Percentiles rank a stretch among this genome's conserved stretches.
These are phyloP conservation scores for Geranium brycei DNA, from an alignment of 345 rosid genomes.

Conservation along the genomic window DNA sequence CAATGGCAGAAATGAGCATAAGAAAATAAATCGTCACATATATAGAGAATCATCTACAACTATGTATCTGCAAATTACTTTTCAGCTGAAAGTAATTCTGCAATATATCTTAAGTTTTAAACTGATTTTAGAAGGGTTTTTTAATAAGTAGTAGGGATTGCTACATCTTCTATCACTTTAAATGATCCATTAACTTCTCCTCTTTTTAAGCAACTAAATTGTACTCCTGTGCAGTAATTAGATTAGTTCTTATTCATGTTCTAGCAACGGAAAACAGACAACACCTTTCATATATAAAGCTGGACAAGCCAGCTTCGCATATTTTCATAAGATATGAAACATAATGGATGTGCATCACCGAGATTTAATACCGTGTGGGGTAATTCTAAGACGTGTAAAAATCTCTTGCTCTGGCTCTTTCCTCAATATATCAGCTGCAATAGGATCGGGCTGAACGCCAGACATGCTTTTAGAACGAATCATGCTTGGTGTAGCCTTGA, in stretches of 20 bases:
- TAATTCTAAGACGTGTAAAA: conserved; percentile 68
- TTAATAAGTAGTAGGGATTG: too few relatives aligned
- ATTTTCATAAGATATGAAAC: neutral
- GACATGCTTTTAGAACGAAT: conserved; percentile 91
- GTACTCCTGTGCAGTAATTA: too few relatives aligned
- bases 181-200: too few relatives aligned
- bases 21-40: neutral
- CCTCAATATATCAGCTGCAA: conserved; percentile 95
- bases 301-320: neutral
- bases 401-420: conserved; percentile 97
- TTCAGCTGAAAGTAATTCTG: neutral
- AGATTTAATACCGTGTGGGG: conserved; percentile 44
- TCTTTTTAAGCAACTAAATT: too few relatives aligned
- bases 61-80: neutral
- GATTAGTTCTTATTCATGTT: neutral
- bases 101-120: neutral
- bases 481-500: conserved; percentile 44
- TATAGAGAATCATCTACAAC: too few relatives aligned
- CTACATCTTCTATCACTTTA: too few relatives aligned
- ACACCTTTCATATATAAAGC: neutral
- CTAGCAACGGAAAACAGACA: neutral
- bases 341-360: neutral
- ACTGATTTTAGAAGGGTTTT: too few relatives aligned
- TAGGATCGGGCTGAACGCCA: conserved; percentile 97
- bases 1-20: neutral